phyloP scores from a whole-genome alignment of 2,329 filamentous ascomycete genomes.

The Pseudocercospora fijiensis region DNA sequence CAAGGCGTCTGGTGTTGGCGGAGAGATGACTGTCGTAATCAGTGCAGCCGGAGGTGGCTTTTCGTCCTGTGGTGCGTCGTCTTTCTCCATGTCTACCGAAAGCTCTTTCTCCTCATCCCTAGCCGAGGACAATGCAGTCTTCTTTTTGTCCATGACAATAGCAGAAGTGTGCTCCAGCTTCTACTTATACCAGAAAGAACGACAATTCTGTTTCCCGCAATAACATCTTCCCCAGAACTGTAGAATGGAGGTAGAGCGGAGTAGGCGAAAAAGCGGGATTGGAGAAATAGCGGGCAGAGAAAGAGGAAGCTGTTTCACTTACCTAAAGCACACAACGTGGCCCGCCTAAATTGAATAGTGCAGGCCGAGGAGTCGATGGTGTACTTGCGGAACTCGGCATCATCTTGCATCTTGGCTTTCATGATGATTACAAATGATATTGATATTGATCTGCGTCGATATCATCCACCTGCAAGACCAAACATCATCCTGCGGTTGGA shows the following conservation, averaged over 20 bases:
- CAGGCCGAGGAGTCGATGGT: conserved; percentile 11
- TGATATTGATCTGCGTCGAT: not conserved
- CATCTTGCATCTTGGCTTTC: conserved; percentile 13
- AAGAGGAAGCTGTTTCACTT: conserved; percentile 5
- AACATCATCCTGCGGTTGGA: too few species aligned
- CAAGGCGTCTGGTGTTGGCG: not conserved
- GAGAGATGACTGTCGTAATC: conserved; percentile 12
- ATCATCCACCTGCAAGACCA: not conserved
- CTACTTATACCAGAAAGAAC: not conserved
- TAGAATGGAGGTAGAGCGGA: not conserved
- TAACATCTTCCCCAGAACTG: not conserved
- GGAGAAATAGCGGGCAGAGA: not conserved
- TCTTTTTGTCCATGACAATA: not conserved
- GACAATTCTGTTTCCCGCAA: not conserved
- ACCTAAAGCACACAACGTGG: not conserved
- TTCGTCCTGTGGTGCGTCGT: not conserved
- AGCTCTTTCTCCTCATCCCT: conserved; percentile 17
- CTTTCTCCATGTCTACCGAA: conserved; percentile 12
- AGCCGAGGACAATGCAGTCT: conserved; percentile 7
- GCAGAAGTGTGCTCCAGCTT: not conserved
- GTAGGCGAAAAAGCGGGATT: not conserved
- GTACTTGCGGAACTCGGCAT: conserved; percentile 17
- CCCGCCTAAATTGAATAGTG: conserved; percentile 10
- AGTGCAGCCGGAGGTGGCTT: conserved; percentile 3
- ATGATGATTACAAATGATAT: not conserved